phyloP scores from a whole-genome alignment of 495 filamentous ascomycete species.

The Monascus purpureus region DNA sequence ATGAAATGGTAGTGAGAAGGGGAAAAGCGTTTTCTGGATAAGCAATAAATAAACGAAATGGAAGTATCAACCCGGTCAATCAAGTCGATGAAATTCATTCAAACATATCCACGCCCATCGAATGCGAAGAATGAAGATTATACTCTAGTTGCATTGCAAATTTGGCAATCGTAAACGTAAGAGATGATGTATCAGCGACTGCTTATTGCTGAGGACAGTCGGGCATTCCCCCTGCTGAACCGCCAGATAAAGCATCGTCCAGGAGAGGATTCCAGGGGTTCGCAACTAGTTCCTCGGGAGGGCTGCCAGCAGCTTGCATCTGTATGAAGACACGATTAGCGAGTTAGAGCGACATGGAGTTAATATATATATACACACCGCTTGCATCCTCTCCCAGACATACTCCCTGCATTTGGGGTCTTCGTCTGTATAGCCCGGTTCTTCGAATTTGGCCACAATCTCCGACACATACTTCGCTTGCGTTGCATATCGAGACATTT shows the following conservation, averaged over 20 bases:
- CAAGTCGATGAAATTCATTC: no score
- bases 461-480: conserved; percentile 73
- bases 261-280: conserved; percentile 62
- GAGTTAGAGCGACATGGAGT: conserved; percentile 6
- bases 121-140: no score
- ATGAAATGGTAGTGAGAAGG: no score
- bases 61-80: no score
- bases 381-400: conserved; percentile 94
- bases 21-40: no score
- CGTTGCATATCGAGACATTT: conserved; percentile 63
- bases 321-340: no score
- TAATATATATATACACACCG: conserved; percentile 38
- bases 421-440: conserved; percentile 60
- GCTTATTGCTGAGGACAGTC: conserved; percentile 31
- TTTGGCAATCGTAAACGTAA: no score
- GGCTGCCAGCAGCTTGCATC: conserved; percentile 94
- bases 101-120: no score
- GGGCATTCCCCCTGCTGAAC: conserved; percentile 15
- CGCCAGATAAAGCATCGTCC: conserved; percentile 18
- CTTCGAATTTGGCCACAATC: conserved; percentile 82
- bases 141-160: no score
- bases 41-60: no score
- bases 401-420: conserved; percentile 75
- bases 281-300: conserved; percentile 78
- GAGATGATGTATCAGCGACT: no score